A percentile compares a stretch with the other conserved stretches of the same genome.
These are phyloP conservation scores for Plantago major DNA, from an alignment of 257 asterid genomes.

Conservation along the genomic window DNA sequence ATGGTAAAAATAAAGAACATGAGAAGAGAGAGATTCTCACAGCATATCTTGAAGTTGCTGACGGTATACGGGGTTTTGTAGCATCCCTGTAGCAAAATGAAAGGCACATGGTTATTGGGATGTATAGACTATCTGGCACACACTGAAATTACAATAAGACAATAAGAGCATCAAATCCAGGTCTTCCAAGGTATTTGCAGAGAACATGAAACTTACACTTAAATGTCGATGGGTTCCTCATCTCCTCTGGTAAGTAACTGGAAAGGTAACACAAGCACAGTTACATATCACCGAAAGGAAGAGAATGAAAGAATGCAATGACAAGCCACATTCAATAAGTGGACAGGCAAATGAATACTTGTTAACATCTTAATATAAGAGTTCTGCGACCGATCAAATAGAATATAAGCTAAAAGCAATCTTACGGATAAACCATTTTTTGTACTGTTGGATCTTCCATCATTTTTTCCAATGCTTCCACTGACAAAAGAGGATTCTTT, in stretches of 20 bases:
- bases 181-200: neutral
- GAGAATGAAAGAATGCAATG: no score
- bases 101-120: neutral
- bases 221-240: constrained; percentile 83
- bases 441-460: constrained; percentile 99
- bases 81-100: constrained; percentile 69
- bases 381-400: no score
- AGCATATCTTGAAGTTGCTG: constrained; percentile 95
- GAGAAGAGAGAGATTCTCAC: constrained; percentile 38
- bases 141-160: neutral
- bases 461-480: constrained; percentile 97
- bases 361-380: no score
- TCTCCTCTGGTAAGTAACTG: constrained; percentile 91
- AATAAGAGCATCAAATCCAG: neutral
- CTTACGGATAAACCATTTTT: constrained; percentile 97
- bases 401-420: constrained; percentile 16
- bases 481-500: constrained; percentile 60
- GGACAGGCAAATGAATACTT: no score
- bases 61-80: constrained; percentile 91
- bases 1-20: neutral
- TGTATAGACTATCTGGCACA: neutral
- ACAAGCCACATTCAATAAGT: no score
- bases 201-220: constrained; percentile 50
- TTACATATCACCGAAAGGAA: no score
- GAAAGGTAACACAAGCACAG: constrained; percentile 17